Base-by-base conservation (phyloP, 306 rosid species). In the Mimosa pudica region DNA sequence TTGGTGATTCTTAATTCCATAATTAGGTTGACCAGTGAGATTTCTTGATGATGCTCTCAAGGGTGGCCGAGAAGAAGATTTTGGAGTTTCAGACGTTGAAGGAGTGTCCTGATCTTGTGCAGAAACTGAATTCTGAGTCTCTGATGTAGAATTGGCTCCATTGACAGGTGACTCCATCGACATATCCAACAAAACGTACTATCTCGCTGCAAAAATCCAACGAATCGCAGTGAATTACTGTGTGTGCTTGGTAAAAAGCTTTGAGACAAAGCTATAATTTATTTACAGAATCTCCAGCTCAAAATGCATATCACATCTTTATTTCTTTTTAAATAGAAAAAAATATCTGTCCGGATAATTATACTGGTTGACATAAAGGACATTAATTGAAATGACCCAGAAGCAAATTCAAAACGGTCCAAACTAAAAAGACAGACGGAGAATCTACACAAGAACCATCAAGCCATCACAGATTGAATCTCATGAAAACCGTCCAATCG, bases 131-230 rank as follows among this genome's bases (percentile, higher is more conserved):
- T 85, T 87, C 84, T 86, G 92, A 85, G 81, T 74, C 83, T 85
- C 90, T 35, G 89, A 80, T 52, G 84, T 76, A 73, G 91, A 81
- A 77, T 79, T 79, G 74, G 82, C 85, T 76, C 85, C 95, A 80
- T 85, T 82, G 69, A 76, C 85, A 77, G 70, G 79, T 47, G 90
- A 83, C 48, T 89, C 95, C 98, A 94, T 92, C 35, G 79, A 75
- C 75, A 72, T 76, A 66, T 69, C 70, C 73, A 69, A 75, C 54
- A 33, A 65, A 77, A 77, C 47, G 76, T 61, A 51, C 82, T 38
- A 38, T 70, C 70, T 54, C 67, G 73, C 81, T 68, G 69, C 54
- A 86, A 81, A 87, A 87, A 65, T 74, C 82, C 80, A 88, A 81
- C 80, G 79, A 70, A 70, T 84, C 88, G 75, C 42, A 77, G 73